Conservation (phyloP, 169 alveolate species). For the Plasmodium sp. region DNA sequence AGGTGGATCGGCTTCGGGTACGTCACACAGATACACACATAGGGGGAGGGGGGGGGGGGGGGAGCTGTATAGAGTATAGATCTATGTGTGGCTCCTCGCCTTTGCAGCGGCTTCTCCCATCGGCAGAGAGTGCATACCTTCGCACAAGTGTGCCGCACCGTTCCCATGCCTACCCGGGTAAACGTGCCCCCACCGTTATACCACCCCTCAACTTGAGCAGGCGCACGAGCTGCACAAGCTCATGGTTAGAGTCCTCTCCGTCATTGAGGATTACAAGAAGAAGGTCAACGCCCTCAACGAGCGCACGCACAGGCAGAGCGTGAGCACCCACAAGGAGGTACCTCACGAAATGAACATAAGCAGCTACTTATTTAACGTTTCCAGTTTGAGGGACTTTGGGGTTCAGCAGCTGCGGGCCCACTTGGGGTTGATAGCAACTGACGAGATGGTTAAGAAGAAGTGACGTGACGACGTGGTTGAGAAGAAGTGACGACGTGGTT, state of each 20-base stretch:
- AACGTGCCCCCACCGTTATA: not conserved
- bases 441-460: not conserved
- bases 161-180: not conserved
- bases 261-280: constrained; percentile 41
- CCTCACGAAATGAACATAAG: constrained; percentile 46
- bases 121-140: not conserved
- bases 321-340: not conserved
- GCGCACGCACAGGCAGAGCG: not conserved
- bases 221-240: constrained; percentile 37
- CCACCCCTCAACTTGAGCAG: not conserved
- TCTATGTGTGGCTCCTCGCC: not conserved
- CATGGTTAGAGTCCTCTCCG: constrained; percentile 44
- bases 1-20: constrained; percentile 83
- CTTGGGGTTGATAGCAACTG: constrained; percentile 60
- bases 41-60: too few relatives aligned
- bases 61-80: not conserved
- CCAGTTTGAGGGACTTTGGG: constrained; percentile 60
- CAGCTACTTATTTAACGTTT: constrained; percentile 45
- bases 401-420: constrained; percentile 53
- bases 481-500: too few relatives aligned
- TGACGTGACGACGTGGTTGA: not conserved
- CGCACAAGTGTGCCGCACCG: not conserved
- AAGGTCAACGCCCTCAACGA: constrained; percentile 36
- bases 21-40: too few relatives aligned
- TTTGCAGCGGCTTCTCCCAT: not conserved